Evolutionary conservation across 441 rosid species (phyloP).

Genomic region (Pelargonium cotyledonis): DNA sequence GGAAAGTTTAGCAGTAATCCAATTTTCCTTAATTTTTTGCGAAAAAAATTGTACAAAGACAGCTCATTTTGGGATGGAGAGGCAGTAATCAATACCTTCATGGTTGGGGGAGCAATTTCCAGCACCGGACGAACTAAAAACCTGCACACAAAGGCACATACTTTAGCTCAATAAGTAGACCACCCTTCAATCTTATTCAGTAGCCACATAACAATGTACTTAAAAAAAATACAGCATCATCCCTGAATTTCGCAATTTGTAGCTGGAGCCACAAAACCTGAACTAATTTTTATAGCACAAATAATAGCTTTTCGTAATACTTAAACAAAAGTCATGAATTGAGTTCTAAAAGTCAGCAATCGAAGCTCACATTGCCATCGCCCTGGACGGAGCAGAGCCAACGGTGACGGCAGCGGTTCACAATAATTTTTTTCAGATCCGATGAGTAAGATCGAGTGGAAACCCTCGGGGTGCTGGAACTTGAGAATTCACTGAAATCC

Average conservation of each 20-base stretch:
- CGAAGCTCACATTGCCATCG: background rate
- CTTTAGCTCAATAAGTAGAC: background rate
- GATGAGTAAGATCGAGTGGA: background rate
- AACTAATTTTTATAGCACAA: background rate
- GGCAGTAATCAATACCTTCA: conserved; percentile 30
- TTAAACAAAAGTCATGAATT: background rate
- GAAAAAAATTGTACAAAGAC: too few relatives aligned
- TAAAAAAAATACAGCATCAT: background rate
- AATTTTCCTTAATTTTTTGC: too few relatives aligned
- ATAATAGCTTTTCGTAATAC: background rate
- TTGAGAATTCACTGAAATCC: too few relatives aligned
- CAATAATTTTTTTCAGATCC: too few relatives aligned
- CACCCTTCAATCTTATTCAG: background rate
- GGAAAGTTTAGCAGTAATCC: too few relatives aligned
- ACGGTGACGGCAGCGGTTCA: background rate
- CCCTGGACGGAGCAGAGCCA: background rate
- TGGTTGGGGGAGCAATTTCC: conserved; percentile 17
- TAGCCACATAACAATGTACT: background rate
- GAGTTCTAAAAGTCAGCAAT: background rate
- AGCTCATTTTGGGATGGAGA: too few relatives aligned
- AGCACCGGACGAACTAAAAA: conserved; percentile 26
- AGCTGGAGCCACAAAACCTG: background rate
- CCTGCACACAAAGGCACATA: conserved; percentile 30
- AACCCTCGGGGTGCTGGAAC: background rate
- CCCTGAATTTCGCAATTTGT: background rate